Percentiles rank a stretch among this genome's conserved stretches.
These are phyloP conservation scores for Epichloe baconii DNA, from an alignment of 2,329 filamentous ascomycete genomes.

Conservation along the genomic window DNA sequence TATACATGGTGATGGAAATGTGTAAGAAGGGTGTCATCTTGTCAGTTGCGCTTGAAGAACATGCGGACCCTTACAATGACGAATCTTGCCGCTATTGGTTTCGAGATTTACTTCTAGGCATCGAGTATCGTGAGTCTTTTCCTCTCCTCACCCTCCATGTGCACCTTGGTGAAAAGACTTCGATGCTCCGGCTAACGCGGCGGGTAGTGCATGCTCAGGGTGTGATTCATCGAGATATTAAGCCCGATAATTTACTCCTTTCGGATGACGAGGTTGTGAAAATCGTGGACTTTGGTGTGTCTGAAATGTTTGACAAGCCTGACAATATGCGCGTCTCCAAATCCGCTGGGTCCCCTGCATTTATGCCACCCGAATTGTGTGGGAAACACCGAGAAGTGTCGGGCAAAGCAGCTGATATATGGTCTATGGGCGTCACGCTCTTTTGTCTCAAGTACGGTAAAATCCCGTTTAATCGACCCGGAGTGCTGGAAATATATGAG, in stretches of 20 bases:
- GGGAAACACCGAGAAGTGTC: conserved; percentile 77
- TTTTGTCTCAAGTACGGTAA: conserved; percentile 84
- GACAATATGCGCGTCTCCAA: conserved; percentile 84
- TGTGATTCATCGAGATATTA: conserved; percentile 92
- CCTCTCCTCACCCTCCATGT: background rate
- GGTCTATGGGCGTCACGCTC: conserved; percentile 94
- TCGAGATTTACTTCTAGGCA: conserved; percentile 82
- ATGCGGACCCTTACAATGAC: conserved; percentile 67
- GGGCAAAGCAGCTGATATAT: conserved; percentile 84
- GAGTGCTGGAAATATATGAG: conserved; percentile 78
- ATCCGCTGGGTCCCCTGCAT: conserved; percentile 87
- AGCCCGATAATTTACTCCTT: conserved; percentile 88
- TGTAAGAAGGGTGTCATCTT: conserved; percentile 97
- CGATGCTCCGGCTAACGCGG: conserved; percentile 2
- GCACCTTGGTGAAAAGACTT: background rate
- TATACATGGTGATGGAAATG: conserved; percentile 99
- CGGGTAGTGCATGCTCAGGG: conserved; percentile 74
- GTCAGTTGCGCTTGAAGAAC: conserved; percentile 81
- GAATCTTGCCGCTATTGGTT: conserved; percentile 86
- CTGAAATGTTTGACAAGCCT: conserved; percentile 87
- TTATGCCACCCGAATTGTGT: conserved; percentile 86
- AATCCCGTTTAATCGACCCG: conserved; percentile 71
- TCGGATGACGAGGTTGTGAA: conserved; percentile 90
- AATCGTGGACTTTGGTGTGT: conserved; percentile 97
- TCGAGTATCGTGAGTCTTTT: conserved; percentile 65